phyloP scores from a whole-genome alignment of 306 rosid genomes.

The Castanea mollissima region DNA sequence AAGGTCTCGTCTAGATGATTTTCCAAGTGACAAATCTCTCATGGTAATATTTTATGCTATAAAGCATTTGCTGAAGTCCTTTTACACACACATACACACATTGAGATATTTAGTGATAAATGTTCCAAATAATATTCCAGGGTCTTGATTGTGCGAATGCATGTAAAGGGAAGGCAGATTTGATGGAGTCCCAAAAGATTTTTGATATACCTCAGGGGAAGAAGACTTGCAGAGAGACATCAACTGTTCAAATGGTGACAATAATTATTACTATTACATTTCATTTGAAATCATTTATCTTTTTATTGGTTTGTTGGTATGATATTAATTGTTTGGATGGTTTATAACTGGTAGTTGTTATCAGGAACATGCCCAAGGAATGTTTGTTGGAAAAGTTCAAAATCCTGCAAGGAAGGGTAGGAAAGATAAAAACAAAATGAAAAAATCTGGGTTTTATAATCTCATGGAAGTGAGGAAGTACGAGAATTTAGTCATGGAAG shows the following conservation, averaged over 20 bases:
- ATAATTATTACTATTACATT: conserved; percentile 8
- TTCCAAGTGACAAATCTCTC: conserved; percentile 31
- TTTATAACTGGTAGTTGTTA: conserved; percentile 53
- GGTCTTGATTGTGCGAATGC: conserved; percentile 40
- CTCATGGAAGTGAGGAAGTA: conserved; percentile 31
- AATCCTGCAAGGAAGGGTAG: conserved; percentile 56
- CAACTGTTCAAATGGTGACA: conserved; percentile 49
- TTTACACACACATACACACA: conserved; percentile 27
- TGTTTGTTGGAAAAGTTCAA: conserved; percentile 47
- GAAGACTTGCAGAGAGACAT: conserved; percentile 39
- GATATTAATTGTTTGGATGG: conserved; percentile 38
- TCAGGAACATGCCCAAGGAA: conserved; percentile 59
- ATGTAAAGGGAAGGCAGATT: conserved; percentile 42
- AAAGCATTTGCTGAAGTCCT: conserved; percentile 19
- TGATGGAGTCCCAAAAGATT: conserved; percentile 32
- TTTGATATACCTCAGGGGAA: conserved; percentile 36
- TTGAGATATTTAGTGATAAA: conserved; percentile 28
- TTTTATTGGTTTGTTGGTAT: conserved; percentile 25
- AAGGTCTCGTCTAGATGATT: conserved; percentile 33
- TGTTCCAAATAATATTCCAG: conserved; percentile 50
- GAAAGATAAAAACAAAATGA: conserved; percentile 62
- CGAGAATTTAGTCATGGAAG: conserved; percentile 33
- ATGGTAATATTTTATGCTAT: conserved; percentile 45
- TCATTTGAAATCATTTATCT: conserved; percentile 30
- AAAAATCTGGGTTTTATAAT: conserved; percentile 30